phyloP scores from a whole-genome alignment of 106 monocot genomes.

The Vanilla planifolia region DNA sequence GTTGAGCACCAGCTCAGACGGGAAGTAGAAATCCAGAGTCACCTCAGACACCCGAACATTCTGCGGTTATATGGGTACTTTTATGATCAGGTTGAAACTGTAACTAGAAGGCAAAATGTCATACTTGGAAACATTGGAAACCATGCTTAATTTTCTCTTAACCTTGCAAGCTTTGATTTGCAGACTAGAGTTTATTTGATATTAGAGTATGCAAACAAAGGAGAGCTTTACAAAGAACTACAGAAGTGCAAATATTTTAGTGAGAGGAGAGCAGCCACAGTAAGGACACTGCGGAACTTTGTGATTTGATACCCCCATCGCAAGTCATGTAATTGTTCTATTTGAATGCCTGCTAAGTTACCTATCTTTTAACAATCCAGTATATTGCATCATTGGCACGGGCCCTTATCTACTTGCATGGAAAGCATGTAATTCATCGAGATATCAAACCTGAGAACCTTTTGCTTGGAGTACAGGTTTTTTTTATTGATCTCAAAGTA shows the following conservation, averaged over 20 bases:
- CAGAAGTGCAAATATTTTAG: slow-evolving; percentile 92
- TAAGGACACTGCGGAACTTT: slow-evolving; percentile 26
- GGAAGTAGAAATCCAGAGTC: slow-evolving; percentile 97
- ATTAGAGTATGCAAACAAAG: slow-evolving; percentile 91
- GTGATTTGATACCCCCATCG: slow-evolving; percentile 2
- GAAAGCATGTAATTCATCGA: slow-evolving; percentile 97
- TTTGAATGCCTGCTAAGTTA: neutral
- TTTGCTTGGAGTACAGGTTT: slow-evolving; percentile 79
- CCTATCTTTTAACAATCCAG: slow-evolving; percentile 20
- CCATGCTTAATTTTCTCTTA: too few relatives aligned
- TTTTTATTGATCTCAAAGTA: neutral
- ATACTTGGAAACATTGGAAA: neutral
- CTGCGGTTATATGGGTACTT: slow-evolving; percentile 96
- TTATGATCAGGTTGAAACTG: slow-evolving; percentile 84
- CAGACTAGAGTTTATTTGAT: slow-evolving; percentile 95
- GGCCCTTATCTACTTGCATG: slow-evolving; percentile 90
- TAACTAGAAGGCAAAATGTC: neutral
- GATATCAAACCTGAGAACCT: slow-evolving; percentile 99
- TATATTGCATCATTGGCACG: slow-evolving; percentile 83
- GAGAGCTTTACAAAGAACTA: slow-evolving; percentile 95
- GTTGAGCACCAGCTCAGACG: slow-evolving; percentile 95
- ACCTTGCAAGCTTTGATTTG: neutral
- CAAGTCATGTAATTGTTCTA: neutral
- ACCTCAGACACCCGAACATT: slow-evolving; percentile 89
- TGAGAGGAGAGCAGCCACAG: slow-evolving; percentile 90